Evolutionary conservation across 306 rosid genomes (phyloP).

Genomic region (Cyclanthera cordifolia): DNA sequence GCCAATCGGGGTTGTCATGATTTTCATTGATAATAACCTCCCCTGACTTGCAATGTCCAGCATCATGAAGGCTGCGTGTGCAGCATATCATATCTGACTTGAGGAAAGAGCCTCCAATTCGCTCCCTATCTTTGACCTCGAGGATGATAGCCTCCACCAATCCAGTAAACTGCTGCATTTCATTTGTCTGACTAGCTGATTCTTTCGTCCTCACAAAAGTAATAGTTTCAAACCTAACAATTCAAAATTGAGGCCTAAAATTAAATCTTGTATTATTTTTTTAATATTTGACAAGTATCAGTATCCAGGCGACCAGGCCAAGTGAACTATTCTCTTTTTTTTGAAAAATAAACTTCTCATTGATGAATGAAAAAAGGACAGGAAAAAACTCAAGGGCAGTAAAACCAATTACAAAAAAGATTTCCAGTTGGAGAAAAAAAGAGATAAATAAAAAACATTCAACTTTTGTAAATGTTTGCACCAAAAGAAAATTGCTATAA

Average conservation of each 20-base stretch:
- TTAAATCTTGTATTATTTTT: background rate
- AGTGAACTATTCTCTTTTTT: no score
- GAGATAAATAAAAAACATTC: no score
- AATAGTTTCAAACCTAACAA: slow-evolving; percentile 53
- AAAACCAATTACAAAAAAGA: no score
- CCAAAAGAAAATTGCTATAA: no score
- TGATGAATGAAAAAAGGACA: no score
- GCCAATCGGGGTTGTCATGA: slow-evolving; percentile 33
- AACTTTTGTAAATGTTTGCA: no score
- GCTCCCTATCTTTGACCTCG: slow-evolving; percentile 57
- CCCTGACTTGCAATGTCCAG: slow-evolving; percentile 43
- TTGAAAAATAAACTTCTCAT: no score
- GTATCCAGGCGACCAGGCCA: no score
- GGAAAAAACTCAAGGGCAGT: no score
- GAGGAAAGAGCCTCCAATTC: slow-evolving; percentile 57
- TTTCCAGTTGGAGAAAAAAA: no score
- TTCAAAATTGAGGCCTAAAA: slow-evolving; percentile 15
- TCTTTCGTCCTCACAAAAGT: slow-evolving; percentile 55
- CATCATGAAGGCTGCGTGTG: slow-evolving; percentile 25
- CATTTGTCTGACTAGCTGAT: slow-evolving; percentile 30
- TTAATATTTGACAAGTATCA: no score
- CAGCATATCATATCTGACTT: slow-evolving; percentile 61
- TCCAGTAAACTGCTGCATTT: slow-evolving; percentile 69
- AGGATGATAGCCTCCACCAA: slow-evolving; percentile 72
- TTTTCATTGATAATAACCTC: slow-evolving; percentile 59